Evolutionary conservation across 768 basidiomycete species (phyloP), one percentile per base, ranked within the genome.

Genomic region (Agaricus blazei): DNA sequence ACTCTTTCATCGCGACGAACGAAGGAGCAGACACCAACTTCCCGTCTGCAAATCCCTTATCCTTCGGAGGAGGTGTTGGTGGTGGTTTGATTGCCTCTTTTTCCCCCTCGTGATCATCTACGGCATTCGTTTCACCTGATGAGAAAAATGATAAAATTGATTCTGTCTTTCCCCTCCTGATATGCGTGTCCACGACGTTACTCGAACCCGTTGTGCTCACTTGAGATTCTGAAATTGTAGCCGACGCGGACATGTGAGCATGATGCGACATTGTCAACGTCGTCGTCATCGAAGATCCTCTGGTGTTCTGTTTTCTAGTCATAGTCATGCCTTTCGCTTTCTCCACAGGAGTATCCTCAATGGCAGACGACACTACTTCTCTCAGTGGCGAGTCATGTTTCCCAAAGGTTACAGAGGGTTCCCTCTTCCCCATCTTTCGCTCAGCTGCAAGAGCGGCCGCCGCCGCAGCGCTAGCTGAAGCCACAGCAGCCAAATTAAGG

Each of bases 391-490:
- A 34, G 11, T 8, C 34, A 8, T 34, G 34, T 34, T 34, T 34
- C 34, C 11, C 34, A 8, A 11, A 34, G 5, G 34, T 11, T 34
- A 7, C 34, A 34, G 34, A 34, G 11, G 34, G 11, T 11, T 60
- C 58, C 3, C 79, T 70, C 68, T 75, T 76, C 51, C 73, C 79
- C 11, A 72, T 77, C 24, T 62, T 64, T 48, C 76, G 72, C 8
- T 62, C 24, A 40, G 56, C 63, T 1, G 68, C 64, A 34, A 74
- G 75, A 0, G 71, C 63, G 29, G 41, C 11, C 1, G 23, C 14
- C 0, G 44, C 44, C 4, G 44, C 44, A 23, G 24, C 28, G 26
- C 44, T 12, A 2, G 63, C 27, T 27, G 56, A 63, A 1, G 68
- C 64, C 36, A 74, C 74, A 0, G 71, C 62, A 42, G 31, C 19